Percentiles rank a stretch among this genome's conserved stretches.
Conservation (phyloP, 805 yeast genomes). For the Monosporozyma aerobia region DNA sequence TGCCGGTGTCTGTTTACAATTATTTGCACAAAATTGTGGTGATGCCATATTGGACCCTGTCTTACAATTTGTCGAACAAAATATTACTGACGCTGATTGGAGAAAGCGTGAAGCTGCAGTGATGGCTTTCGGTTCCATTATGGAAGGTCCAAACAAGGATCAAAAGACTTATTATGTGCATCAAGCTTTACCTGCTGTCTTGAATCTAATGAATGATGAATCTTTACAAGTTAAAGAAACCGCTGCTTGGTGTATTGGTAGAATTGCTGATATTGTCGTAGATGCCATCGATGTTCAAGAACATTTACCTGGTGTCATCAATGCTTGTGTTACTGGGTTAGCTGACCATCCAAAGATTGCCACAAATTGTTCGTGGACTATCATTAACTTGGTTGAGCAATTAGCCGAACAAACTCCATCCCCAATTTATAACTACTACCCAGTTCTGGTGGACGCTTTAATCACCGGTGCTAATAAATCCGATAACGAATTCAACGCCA, state of each 20-base stretch:
- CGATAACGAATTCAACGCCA: slow-evolving; percentile 78
- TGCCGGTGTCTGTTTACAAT: slow-evolving; percentile 92
- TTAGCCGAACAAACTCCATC: slow-evolving; percentile 43
- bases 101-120: slow-evolving; percentile 92
- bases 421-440: slow-evolving; percentile 67
- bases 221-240: slow-evolving; percentile 87
- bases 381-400: slow-evolving; percentile 86
- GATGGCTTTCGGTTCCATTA: slow-evolving; percentile 96
- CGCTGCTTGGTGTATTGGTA: slow-evolving; percentile 96
- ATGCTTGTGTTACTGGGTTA: slow-evolving; percentile 71
- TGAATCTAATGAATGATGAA: slow-evolving; percentile 64
- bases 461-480: slow-evolving; percentile 56
- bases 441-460: slow-evolving; percentile 58
- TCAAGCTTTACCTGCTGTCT: slow-evolving; percentile 77
- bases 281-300: slow-evolving; percentile 60
- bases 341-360: slow-evolving; percentile 87
- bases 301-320: slow-evolving; percentile 62
- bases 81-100: slow-evolving; percentile 60
- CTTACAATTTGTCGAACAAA: slow-evolving; percentile 69
- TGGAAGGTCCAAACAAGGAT: slow-evolving; percentile 83
- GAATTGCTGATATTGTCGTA: slow-evolving; percentile 81
- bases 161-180: slow-evolving; percentile 59
- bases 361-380: slow-evolving; percentile 97
- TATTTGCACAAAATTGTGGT: slow-evolving; percentile 86
- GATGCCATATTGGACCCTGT: slow-evolving; percentile 81